Base-by-base conservation (phyloP, 768 basidiomycete genomes). In the Suillus subalutaceus region DNA sequence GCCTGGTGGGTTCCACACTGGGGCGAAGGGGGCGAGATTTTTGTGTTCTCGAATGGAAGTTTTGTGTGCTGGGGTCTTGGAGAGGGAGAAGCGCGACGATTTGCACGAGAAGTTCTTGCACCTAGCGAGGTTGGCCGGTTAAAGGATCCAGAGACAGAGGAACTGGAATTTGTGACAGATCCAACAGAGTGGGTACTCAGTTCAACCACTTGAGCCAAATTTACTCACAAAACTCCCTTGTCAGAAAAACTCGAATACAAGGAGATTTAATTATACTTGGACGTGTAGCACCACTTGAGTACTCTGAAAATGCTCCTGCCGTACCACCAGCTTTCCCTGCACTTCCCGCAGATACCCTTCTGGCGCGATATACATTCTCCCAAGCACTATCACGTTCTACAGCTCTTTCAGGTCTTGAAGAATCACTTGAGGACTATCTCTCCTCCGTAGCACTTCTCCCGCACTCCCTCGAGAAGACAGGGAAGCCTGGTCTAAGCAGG, bases 241-340 rank as follows among this genome's bases (percentile, higher is more conserved):
- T 38, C 66, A 97, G 95, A 77, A 81, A 86, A 71, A 97, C 96
- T 0, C 88, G 94, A 37, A 82, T 97, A 63, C 93, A 96, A 73
- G 96, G 96, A 40, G 95, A 97, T 73, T 78, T 97, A 67, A 96
- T 97, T 65, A 92, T 97, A 64, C 86, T 97, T 20, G 96, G 96
- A 9, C 84, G 86, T 60, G 85, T 83, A 12, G 80, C 89, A 1
- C 82, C 86, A 15, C 79, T 90, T n/a, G 87, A 85, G 62, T 82
- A 85, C 63, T 74, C 84, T 26, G 79, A 80, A 13, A 79, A 85
- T 35, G 70, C 82, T 15, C 72, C 75, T 23, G 81, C 80, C 6
- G 76, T 86, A 43, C 82, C 83, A 0, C 82, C 85, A 6, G 83
- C 81, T 13, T 74, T 86, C 79, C 79, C 77, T n/a, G 82, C 78